phyloP scores from a whole-genome alignment of 129 eudicot genomes.

The Chrysanthemum lavandulifolium region DNA sequence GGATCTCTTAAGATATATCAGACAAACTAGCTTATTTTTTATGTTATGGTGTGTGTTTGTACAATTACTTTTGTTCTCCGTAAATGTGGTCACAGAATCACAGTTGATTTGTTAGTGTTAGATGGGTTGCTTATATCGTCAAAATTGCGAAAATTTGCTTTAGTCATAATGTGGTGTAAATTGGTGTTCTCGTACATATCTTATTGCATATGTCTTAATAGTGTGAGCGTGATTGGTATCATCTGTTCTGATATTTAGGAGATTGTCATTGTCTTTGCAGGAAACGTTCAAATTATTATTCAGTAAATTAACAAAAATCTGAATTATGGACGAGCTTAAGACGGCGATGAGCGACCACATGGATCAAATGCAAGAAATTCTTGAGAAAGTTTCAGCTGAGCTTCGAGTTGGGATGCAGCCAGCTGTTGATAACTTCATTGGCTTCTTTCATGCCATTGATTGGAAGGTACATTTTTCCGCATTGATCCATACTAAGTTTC shows the following conservation, averaged over 20 bases:
- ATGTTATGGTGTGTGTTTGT: too few species aligned
- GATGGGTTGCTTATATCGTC: too few species aligned
- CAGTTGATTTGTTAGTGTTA: too few species aligned
- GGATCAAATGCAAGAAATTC: constrained; percentile 88
- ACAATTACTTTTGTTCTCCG: too few species aligned
- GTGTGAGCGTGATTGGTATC: constrained; percentile 1
- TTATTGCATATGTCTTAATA: neutral
- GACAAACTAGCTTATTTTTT: too few species aligned
- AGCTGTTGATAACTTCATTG: constrained; percentile 77
- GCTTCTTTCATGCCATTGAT: constrained; percentile 93
- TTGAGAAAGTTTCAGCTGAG: constrained; percentile 72
- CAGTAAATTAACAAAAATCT: constrained; percentile 15
- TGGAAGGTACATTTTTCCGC: constrained; percentile 67
- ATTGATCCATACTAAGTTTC: constrained; percentile 17
- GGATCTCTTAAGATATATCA: too few species aligned
- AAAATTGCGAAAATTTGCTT: too few species aligned
- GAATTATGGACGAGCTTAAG: constrained; percentile 72
- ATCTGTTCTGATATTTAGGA: constrained; percentile 1
- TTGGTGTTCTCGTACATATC: neutral
- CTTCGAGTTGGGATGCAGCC: constrained; percentile 77
- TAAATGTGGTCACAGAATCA: too few species aligned
- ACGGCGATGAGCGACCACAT: constrained; percentile 64
- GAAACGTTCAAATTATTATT: constrained; percentile 11
- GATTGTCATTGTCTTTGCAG: constrained; percentile 11
- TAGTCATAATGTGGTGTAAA: too few species aligned